Base-by-base conservation (phyloP, 2,329 filamentous ascomycete species). In the Pseudovirgaria hyperparasitica region DNA sequence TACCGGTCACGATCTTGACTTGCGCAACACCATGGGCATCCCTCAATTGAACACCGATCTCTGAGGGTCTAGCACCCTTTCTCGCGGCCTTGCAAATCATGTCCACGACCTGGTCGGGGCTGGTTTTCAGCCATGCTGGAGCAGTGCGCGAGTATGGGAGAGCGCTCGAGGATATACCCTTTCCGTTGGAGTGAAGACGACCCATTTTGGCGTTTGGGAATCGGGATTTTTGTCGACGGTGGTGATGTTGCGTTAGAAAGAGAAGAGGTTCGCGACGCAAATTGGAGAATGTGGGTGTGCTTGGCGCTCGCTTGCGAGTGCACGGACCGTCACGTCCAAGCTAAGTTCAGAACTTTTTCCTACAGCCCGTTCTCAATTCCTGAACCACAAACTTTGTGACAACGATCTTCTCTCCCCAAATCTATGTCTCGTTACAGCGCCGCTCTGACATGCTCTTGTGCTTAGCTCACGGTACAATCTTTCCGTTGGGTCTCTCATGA, bases 31-130 rank as follows among this genome's bases (percentile, higher is more conserved):
- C 92, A 70, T 98, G 90, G 58, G 79, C 85, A 68, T 98, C 92
- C 71, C 92, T 77, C 60, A 98, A 82, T 54, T 96, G 70, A 59
- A 96, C 87, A 81, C 92, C 90, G 55, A 98, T 98, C 73, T 96
- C 87, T 42, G 86, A 94, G 53, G 90, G 90, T 45, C 87, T 93
- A 49, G 84, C 84, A 70, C 92, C 90, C 81, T 96, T 96, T 71
- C 82, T 86, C 58, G 90, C 90, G 60, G 96, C 81, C 73, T 92
- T 92, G 70, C 81, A 86, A 70, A 98, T 98, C 71, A 96, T 86
- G 61, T 98, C 90, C 52, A 93, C 84, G 62, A 98, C 85, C 70
- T 92, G 84, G 55, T 94, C 85, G 58, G 90, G 86, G 50, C 85
- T 93, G 68, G 84, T 92, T 81, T 98, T 98, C 65, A 96, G 72